Percentiles rank a stretch among this genome's conserved stretches.
Conservation (phyloP, 2,329 filamentous ascomycete genomes). For the Tothia fuscella region DNA sequence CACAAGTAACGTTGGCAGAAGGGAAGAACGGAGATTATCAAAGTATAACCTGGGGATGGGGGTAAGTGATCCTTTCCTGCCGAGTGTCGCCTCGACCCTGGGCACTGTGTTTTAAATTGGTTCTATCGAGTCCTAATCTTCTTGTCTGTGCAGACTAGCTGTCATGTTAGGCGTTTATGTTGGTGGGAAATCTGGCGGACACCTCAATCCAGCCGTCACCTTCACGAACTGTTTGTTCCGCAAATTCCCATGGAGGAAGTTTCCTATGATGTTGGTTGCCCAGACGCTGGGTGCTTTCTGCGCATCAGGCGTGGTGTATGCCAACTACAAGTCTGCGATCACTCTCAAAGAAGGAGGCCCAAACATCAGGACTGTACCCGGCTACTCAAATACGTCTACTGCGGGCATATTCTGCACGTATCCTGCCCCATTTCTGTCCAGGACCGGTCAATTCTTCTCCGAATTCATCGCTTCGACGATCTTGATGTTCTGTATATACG, state of each 20-base stretch:
- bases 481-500: conserved; percentile 59
- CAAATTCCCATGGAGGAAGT: conserved; percentile 41
- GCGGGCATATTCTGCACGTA: conserved; percentile 61
- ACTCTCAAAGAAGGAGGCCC: conserved; percentile 10
- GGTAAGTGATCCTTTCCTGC: not conserved
- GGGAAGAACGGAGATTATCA: conserved; percentile 11
- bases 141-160: conserved; percentile 5
- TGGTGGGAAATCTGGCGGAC: conserved; percentile 36
- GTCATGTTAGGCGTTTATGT: conserved; percentile 37
- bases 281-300: conserved; percentile 42
- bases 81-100: not conserved
- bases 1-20: conserved; percentile 50
- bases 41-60: conserved; percentile 10
- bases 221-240: conserved; percentile 33
- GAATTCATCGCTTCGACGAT: conserved; percentile 56
- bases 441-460: conserved; percentile 56
- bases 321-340: conserved; percentile 29
- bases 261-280: conserved; percentile 38
- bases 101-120: not conserved
- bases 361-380: conserved; percentile 10
- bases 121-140: too few species aligned
- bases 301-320: conserved; percentile 36
- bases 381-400: conserved; percentile 37
- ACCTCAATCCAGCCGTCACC: conserved; percentile 37
- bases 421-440: conserved; percentile 50